Evolutionary conservation across 2,329 filamentous ascomycete species (phyloP).

Genomic region (Endothia cerciana): DNA sequence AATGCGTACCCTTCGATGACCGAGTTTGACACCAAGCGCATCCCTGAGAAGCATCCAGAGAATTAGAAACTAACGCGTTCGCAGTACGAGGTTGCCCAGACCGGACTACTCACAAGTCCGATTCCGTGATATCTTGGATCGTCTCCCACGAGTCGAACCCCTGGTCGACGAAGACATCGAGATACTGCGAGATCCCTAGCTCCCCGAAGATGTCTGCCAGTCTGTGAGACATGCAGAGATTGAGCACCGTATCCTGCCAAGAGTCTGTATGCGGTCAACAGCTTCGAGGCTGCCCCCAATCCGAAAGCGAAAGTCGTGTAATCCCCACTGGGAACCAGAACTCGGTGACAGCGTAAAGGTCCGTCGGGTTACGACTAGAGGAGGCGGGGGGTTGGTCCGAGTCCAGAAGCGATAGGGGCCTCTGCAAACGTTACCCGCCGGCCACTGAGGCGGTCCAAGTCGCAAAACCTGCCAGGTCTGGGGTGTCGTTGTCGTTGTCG

Average conservation of each 20-base stretch:
- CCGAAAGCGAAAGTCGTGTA: not conserved
- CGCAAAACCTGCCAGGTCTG: not conserved
- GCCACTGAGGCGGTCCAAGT: not conserved
- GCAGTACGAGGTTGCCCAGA: not conserved
- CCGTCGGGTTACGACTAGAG: not conserved
- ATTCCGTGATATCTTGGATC: constrained; percentile 81
- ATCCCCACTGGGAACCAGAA: not conserved
- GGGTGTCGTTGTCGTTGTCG: not conserved
- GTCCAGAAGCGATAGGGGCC: not conserved
- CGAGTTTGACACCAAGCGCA: constrained; percentile 75
- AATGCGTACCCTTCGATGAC: constrained; percentile 72
- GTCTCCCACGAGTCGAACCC: constrained; percentile 87
- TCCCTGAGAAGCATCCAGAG: constrained; percentile 54
- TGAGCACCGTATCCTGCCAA: constrained; percentile 11
- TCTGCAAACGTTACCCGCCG: not conserved
- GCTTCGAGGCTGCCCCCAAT: constrained; percentile 20
- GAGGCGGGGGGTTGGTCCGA: not conserved
- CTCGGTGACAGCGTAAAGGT: not conserved
- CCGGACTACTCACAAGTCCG: constrained; percentile 67
- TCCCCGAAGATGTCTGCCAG: constrained; percentile 70
- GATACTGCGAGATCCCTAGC: constrained; percentile 79
- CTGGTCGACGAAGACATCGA: constrained; percentile 72
- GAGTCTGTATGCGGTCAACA: constrained; percentile 14
- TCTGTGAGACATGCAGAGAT: constrained; percentile 59
- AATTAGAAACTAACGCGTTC: not conserved